Evolutionary conservation across 2,329 filamentous ascomycete genomes (phyloP), one percentile per base, ranked within the genome.

Genomic region (Orbilia blumenaviensis): DNA sequence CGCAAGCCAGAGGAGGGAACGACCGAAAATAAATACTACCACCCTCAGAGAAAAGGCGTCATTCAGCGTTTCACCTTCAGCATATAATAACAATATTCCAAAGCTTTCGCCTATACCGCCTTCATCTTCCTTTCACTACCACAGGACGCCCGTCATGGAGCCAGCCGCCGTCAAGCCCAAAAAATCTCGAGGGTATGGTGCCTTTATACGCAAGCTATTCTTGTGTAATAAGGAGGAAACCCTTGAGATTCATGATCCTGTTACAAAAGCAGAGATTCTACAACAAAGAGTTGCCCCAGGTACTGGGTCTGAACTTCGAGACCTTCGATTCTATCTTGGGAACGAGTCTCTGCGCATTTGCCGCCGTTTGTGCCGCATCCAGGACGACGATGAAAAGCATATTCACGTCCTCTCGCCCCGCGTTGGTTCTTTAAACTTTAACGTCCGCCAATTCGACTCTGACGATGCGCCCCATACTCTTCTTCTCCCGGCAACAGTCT

Each of bases 381-480:
- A 60, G 23, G 58, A 66, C n/a, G 72, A 76, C 7, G 58, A 76
- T 21, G 64, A 69, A 27, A 69, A 76, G 42, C 25, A 38, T 12
- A 21, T 76, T 18, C 64, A 76, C 18, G n/a, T 69, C 8, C 50
- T 76, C 9, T 76, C 72, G 1, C 46, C 54, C 27, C 72, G 72
- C 0, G 27, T 76, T 14, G 72, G 72, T 2, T 76, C 60, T 3
- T 66, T 69, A 4, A 58, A 50, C 3, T 76, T 76, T 32, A 76
- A 64, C n/a, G 64, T 76, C n/a, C 32, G 63, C 16, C 72, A 76
- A 36, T 76, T 76, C 34, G 64, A 76, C n/a, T 6, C 56, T 1
- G 72, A 66, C 3, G 72, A 76, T 34, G 64, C 72, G 6, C 58
- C 72, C 16, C 78, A 78, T 29, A 77, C 75, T 18, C 44, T 79